Evolutionary conservation across 768 basidiomycete genomes (phyloP).

Genomic region (Hydnomerulius pinastri): DNA sequence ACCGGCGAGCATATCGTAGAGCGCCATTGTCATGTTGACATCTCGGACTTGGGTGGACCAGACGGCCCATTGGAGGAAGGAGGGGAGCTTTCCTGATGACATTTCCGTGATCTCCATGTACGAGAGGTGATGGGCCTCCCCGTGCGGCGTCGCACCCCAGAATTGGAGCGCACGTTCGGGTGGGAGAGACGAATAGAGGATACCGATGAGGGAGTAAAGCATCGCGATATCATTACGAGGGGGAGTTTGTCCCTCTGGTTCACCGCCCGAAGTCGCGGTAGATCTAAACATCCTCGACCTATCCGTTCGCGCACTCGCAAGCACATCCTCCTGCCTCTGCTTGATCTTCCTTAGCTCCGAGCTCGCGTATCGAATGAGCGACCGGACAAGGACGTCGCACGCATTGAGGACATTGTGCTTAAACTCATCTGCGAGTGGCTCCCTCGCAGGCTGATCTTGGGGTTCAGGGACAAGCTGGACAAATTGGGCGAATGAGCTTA

Average conservation of each 20-base stretch:
- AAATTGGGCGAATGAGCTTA: conserved; percentile 41
- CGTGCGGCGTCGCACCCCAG: conserved; percentile 68
- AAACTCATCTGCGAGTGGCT: conserved; percentile 43
- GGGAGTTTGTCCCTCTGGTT: conserved; percentile 43
- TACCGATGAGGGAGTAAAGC: conserved; percentile 80
- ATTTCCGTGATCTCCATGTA: conserved; percentile 65
- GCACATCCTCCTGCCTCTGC: conserved; percentile 84
- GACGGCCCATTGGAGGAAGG: conserved; percentile 88
- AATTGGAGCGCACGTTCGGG: conserved; percentile 81
- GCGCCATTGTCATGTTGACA: conserved; percentile 68
- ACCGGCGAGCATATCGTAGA: conserved; percentile 89
- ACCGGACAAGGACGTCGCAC: conserved; percentile 72
- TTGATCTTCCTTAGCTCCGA: conserved; percentile 86
- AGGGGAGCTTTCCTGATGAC: conserved; percentile 61
- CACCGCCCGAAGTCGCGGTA: conserved; percentile 42
- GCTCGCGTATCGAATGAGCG: conserved; percentile 73
- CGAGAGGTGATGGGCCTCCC: conserved; percentile 41
- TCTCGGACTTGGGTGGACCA: conserved; percentile 82
- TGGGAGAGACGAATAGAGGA: conserved; percentile 74
- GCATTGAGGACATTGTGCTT: conserved; percentile 58
- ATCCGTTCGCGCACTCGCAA: conserved; percentile 67
- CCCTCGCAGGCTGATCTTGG: conserved; percentile 37
- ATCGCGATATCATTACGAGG: conserved; percentile 85
- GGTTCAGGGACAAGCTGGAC: conserved; percentile 38
- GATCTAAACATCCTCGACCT: conserved; percentile 55